These are phyloP conservation scores for Calonectria fujianensis DNA, from an alignment of 2,329 filamentous ascomycete species.

Conservation along the genomic window DNA sequence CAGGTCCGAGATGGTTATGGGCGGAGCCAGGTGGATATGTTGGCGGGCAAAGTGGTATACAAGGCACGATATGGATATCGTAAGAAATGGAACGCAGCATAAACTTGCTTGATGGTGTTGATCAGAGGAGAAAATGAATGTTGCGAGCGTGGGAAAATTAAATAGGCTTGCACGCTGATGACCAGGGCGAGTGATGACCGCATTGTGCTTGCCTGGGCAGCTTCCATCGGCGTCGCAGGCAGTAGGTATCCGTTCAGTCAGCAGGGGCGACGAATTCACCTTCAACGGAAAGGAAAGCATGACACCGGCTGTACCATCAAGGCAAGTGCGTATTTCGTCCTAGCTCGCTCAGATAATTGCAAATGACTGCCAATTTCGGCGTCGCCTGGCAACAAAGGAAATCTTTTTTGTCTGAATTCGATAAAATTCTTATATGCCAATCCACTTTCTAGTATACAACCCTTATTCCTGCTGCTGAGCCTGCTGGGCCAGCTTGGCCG, in stretches of 20 bases:
- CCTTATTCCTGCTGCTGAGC: conserved; percentile 61
- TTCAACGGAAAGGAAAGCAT: neutral
- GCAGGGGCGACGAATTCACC: neutral
- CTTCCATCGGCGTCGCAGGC: neutral
- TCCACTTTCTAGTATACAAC: conserved; percentile 55
- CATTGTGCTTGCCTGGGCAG: neutral
- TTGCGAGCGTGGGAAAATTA: neutral
- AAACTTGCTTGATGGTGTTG: neutral
- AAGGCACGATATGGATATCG: neutral
- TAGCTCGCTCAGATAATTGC: conserved; percentile 4
- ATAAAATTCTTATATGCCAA: conserved; percentile 52
- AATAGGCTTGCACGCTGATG: neutral
- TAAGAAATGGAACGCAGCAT: neutral
- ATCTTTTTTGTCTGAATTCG: conserved; percentile 44
- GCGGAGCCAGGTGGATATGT: neutral
- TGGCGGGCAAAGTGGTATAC: neutral
- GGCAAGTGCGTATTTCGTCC: neutral
- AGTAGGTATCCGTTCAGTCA: neutral
- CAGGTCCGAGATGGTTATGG: too few species aligned
- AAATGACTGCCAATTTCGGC: conserved; percentile 9
- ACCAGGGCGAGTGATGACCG: too few species aligned
- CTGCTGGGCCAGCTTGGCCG: conserved; percentile 67
- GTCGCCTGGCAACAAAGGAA: conserved; percentile 28
- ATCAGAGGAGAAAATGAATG: neutral
- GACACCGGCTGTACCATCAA: neutral